A percentile compares a stretch with the other conserved stretches of the same genome.
phyloP scores from a whole-genome alignment of 331 rosid genomes.

The Malus hybrid region DNA sequence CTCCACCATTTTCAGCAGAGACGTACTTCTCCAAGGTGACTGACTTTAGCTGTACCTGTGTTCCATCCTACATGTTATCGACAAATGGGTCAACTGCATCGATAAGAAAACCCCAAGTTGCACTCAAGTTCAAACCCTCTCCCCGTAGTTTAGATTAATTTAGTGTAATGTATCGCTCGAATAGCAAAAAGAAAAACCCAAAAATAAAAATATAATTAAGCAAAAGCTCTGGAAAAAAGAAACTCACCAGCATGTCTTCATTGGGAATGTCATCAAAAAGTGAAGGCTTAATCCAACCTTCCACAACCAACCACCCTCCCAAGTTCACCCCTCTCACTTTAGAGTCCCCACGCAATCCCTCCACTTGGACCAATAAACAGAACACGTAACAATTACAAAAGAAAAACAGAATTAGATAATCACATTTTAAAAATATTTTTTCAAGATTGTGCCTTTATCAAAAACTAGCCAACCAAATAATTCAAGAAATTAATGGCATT shows the following conservation, averaged over 20 bases:
- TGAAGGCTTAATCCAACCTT: constrained; percentile 77
- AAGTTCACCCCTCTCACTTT: constrained; percentile 85
- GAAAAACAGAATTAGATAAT: no score
- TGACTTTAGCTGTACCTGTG: constrained; percentile 66
- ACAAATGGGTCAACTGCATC: constrained; percentile 7
- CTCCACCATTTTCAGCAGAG: constrained; percentile 85
- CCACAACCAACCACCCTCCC: constrained; percentile 93
- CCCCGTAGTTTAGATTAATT: neutral
- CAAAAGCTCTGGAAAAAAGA: no score
- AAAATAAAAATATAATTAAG: no score
- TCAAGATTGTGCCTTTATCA: no score
- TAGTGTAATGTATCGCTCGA: neutral
- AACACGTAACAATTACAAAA: constrained; percentile 6
- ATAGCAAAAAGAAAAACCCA: neutral
- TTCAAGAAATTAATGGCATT: constrained; percentile 8
- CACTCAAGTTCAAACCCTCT: neutral
- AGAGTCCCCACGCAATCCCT: constrained; percentile 54
- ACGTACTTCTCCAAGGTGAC: constrained; percentile 68
- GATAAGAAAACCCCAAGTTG: constrained; percentile 6
- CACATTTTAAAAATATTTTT: no score
- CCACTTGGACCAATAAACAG: constrained; percentile 41
- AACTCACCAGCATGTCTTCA: no score
- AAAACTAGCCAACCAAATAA: no score
- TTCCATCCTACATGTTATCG: constrained; percentile 62
- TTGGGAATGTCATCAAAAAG: no score